A percentile compares a stretch with the other conserved stretches of the same genome.
These are phyloP conservation scores for Solanum rostratum DNA, from an alignment of 257 asterid species.

Conservation along the genomic window DNA sequence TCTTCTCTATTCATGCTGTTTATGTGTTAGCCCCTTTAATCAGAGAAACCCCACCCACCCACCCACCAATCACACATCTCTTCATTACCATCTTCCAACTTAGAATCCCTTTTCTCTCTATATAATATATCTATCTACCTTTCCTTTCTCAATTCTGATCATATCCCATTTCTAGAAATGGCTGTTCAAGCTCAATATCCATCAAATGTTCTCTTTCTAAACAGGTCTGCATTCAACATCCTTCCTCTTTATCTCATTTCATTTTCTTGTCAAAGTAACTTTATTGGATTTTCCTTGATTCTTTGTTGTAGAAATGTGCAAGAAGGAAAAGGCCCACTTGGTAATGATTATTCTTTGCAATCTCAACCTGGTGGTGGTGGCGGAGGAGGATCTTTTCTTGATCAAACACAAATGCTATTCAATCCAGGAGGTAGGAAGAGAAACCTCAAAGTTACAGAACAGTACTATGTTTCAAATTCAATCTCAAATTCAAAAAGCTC, in stretches of 20 bases:
- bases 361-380: constrained; percentile 4
- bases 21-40: constrained; percentile 21
- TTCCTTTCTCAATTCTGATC: background rate
- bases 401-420: constrained; percentile 23
- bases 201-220: constrained; percentile 25
- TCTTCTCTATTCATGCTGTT: constrained; percentile 19
- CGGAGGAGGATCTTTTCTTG: constrained; percentile 10
- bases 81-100: constrained; percentile 1
- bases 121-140: background rate
- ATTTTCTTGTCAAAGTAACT: background rate
- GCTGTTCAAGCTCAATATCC: constrained; percentile 50
- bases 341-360: constrained; percentile 13
- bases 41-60: background rate
- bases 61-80: background rate
- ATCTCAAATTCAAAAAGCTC: background rate
- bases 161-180: constrained; percentile 7
- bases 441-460: background rate
- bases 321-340: constrained; percentile 16
- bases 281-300: background rate
- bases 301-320: constrained; percentile 16
- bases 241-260: background rate
- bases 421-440: constrained; percentile 19
- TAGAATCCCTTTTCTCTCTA: background rate
- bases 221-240: constrained; percentile 17
- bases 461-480: background rate